These are phyloP conservation scores for Vanrija sp. DNA, from an alignment of 1,284 basidiomycete species.

Conservation along the genomic window DNA sequence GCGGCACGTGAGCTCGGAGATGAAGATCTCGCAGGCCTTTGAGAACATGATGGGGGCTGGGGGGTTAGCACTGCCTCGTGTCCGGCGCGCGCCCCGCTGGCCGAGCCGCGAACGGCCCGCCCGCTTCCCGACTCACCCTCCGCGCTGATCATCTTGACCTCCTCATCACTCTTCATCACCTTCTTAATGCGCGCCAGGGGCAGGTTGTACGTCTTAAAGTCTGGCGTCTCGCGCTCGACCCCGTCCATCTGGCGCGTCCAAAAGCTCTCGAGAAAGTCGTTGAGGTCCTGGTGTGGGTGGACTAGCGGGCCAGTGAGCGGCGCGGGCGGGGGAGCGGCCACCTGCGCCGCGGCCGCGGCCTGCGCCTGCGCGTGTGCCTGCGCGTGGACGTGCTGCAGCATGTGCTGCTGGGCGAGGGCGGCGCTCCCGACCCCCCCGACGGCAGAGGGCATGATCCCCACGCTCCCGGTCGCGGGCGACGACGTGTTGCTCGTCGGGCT, in stretches of 20 bases:
- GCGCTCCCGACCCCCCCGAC: too few species aligned
- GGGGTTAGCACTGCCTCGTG: neutral
- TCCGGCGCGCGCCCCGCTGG: neutral
- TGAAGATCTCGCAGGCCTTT: conserved; percentile 95
- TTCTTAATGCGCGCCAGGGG: conserved; percentile 85
- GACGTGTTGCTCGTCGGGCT: conserved; percentile 48
- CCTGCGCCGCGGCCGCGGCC: neutral
- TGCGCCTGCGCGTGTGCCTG: neutral
- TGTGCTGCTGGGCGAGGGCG: too few species aligned
- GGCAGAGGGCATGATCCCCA: neutral
- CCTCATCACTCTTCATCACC: conserved; percentile 96
- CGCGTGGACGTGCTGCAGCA: too few species aligned
- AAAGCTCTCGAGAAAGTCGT: conserved; percentile 44
- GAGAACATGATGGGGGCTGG: conserved; percentile 87
- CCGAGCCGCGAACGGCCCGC: neutral
- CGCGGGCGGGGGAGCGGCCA: neutral
- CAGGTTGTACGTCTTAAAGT: conserved; percentile 43
- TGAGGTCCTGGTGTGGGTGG: conserved; percentile 42
- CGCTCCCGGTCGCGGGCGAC: conserved; percentile 63
- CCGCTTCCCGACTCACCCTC: conserved; percentile 61
- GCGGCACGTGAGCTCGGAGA: conserved; percentile 85
- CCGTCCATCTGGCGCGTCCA: conserved; percentile 48
- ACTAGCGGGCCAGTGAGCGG: conserved; percentile 29
- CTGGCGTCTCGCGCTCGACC: conserved; percentile 43
- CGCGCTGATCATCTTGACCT: conserved; percentile 96